Base-by-base conservation (phyloP, 1,139 yeast species). In the Pichia sp. region DNA sequence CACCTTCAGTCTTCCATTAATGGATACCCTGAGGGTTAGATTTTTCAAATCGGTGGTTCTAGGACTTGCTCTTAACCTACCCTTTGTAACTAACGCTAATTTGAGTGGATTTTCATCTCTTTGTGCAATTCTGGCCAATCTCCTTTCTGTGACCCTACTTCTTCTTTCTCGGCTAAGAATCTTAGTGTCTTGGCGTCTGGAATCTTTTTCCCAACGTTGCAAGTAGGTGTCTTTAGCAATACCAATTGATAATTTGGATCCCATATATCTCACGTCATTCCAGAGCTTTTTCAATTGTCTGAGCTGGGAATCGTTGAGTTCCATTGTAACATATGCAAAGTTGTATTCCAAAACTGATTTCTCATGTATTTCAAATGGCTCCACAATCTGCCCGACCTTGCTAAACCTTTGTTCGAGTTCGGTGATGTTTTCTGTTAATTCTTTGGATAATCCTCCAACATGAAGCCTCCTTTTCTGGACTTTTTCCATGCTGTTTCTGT, bases 221-320 rank as follows among this genome's bases (percentile, higher is more conserved):
- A 70, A 60, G 69, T 70, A 82, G 55, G 70, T 72, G 1, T 78
- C 79, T 50, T 72, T 74, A 26, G 85, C 84, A 47, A 64, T 65
- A 47, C 77, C 81, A 6, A 92, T 72, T 1, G 75, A 72, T 44
- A 92, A 71, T 57, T 78, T 81, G 50, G 84, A 76, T 1, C 96
- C 96, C 78, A 87, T 89, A 69, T 79, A 92, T 44, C 78, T 77
- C 1, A 85, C 80, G 26, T 92, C 95, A 66, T 88, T 79, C 58
- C 88, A 77, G 0, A 86, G 73, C 5, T 72, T 68, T 57, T 78
- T 78, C 57, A 92, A 70, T 49, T 78, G 78, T 1, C 70, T 72
- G 56, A 75, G 78, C 32, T 75, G 70, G 16, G 72, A 72, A 8
- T 75, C 72, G 0, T 76, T 71, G n/a, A 84, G 68, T 10, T 75